phyloP scores from a whole-genome alignment of 2,329 filamentous ascomycete genomes.

The Aureobasidium sp. region DNA sequence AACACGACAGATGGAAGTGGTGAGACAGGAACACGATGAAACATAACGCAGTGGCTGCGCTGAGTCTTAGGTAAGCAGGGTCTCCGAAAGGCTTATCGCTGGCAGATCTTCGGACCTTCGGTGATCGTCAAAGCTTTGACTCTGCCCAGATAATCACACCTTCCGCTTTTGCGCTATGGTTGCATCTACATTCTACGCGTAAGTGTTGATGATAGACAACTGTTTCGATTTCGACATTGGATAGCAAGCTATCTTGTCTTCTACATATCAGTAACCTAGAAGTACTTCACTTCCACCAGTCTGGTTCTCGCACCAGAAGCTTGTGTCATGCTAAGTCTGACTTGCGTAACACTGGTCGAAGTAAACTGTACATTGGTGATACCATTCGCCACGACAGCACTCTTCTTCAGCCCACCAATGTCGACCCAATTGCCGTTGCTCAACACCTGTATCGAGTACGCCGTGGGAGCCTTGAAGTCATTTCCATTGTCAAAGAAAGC shows the following conservation, averaged over 20 bases:
- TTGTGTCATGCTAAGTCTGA: conserved; percentile 28
- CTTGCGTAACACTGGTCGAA: conserved; percentile 18
- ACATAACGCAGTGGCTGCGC: background rate
- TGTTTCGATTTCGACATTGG: background rate
- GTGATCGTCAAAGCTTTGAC: too few relatives aligned
- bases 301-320: conserved; percentile 25
- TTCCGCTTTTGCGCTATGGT: too few relatives aligned
- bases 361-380: conserved; percentile 28
- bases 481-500: conserved; percentile 27
- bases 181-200: too few relatives aligned
- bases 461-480: conserved; percentile 22
- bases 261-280: background rate
- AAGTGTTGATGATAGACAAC: background rate
- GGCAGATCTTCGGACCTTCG: background rate
- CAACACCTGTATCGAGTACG: conserved; percentile 24
- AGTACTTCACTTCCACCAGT: conserved; percentile 32
- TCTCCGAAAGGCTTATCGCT: background rate
- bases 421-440: conserved; percentile 23
- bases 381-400: conserved; percentile 26
- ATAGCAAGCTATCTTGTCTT: background rate
- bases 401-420: conserved; percentile 18
- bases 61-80: background rate
- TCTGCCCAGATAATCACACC: too few relatives aligned
- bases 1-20: background rate
- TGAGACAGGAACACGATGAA: background rate